Conservation (phyloP, 495 filamentous ascomycete genomes). For the Copromyces sp. region DNA sequence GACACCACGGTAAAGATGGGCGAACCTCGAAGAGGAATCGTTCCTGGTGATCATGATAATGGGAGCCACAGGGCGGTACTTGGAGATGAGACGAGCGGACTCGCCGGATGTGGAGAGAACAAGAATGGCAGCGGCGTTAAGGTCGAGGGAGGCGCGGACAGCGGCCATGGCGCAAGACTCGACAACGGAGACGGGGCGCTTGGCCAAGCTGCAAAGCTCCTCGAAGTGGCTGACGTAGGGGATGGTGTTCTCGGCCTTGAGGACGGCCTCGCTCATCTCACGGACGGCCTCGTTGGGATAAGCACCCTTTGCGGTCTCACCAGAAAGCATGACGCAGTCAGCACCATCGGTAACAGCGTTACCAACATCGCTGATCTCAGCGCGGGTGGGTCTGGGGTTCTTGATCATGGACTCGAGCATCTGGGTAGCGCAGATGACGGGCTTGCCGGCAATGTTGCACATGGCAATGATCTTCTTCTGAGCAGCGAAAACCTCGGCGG, state of each 20-base stretch:
- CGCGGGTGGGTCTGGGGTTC: slow-evolving; percentile 94
- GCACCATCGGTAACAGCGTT: slow-evolving; percentile 96
- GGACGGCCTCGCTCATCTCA: slow-evolving; percentile 96
- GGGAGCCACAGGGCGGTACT: slow-evolving; percentile 96
- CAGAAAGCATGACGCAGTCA: slow-evolving; percentile 98
- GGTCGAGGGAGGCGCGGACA: slow-evolving; percentile 84
- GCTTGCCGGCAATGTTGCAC: slow-evolving; percentile 99
- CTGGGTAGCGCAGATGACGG: slow-evolving; percentile 76
- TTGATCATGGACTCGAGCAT: slow-evolving; percentile 97
- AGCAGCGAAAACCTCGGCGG: slow-evolving; percentile 94
- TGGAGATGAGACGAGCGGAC: slow-evolving; percentile 88
- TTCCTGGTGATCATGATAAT: slow-evolving; percentile 98
- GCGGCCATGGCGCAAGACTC: slow-evolving; percentile 95
- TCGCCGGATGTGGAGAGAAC: slow-evolving; percentile 85
- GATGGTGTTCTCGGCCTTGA: slow-evolving; percentile 91
- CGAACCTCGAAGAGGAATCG: slow-evolving; percentile 71
- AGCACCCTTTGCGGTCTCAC: slow-evolving; percentile 95
- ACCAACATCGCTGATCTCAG: slow-evolving; percentile 95
- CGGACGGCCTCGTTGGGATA: slow-evolving; percentile 87
- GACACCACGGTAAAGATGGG: slow-evolving; percentile 92
- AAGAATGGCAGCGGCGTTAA: slow-evolving; percentile 91
- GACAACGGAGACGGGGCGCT: slow-evolving; percentile 70
- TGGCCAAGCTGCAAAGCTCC: slow-evolving; percentile 74
- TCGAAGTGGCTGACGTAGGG: slow-evolving; percentile 95
- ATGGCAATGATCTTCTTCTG: slow-evolving; percentile 99